A percentile compares a stretch with the other conserved stretches of the same genome.
Evolutionary conservation across 805 yeast genomes (phyloP).

Genomic region (Saturnispora hagleri): DNA sequence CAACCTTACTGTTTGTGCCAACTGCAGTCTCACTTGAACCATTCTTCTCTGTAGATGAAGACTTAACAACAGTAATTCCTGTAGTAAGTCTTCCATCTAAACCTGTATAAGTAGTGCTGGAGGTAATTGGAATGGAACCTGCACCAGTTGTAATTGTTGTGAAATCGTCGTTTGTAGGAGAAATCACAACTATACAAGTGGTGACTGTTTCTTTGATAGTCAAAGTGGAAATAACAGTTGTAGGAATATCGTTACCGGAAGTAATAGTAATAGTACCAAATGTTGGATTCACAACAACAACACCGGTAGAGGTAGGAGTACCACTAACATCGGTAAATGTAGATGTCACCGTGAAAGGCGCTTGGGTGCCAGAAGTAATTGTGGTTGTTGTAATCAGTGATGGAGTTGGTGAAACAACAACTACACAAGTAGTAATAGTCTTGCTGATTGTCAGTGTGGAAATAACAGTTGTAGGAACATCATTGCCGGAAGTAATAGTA

Average conservation of each 20-base stretch:
- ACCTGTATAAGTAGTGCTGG: neutral
- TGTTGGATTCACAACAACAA: neutral
- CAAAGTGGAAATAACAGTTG: neutral
- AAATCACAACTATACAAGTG: neutral
- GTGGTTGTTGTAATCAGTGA: neutral
- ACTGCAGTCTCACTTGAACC: neutral
- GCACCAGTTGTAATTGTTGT: neutral
- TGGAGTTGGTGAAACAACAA: neutral
- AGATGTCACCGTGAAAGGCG: neutral
- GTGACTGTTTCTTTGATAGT: neutral
- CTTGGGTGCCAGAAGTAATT: conserved; percentile 10
- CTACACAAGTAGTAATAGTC: conserved; percentile 4
- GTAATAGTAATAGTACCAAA: neutral
- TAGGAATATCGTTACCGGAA: neutral
- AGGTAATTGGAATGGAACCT: neutral
- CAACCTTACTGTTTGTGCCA: neutral
- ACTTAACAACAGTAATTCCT: neutral
- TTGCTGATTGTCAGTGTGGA: neutral
- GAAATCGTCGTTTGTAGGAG: neutral
- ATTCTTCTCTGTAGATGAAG: neutral
- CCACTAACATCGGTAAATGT: neutral
- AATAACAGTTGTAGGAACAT: neutral
- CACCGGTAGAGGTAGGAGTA: neutral
- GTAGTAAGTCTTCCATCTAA: neutral
- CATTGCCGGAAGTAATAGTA: neutral